These are phyloP conservation scores for Rutstroemia sp. DNA, from an alignment of 2,329 filamentous ascomycete species.

Conservation along the genomic window DNA sequence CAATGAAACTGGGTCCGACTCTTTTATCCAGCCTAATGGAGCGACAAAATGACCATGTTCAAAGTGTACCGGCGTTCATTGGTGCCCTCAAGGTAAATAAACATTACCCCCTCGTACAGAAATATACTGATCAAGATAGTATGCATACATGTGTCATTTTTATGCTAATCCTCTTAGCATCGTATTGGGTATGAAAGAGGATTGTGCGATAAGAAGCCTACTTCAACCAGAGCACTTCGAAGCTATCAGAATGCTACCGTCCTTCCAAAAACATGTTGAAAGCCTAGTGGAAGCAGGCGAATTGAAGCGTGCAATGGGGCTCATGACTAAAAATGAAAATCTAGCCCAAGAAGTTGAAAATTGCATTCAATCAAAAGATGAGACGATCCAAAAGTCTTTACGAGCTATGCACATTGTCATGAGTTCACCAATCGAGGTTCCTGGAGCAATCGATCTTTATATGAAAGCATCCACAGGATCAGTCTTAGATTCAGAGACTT, in stretches of 20 bases:
- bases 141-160: slow-evolving; percentile 81
- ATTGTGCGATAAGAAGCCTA: slow-evolving; percentile 25
- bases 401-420: slow-evolving; percentile 42
- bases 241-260: slow-evolving; percentile 59
- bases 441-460: slow-evolving; percentile 43
- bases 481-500: slow-evolving; percentile 45
- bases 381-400: slow-evolving; percentile 37
- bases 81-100: slow-evolving; percentile 56
- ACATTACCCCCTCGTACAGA: not conserved
- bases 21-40: slow-evolving; percentile 59
- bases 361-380: slow-evolving; percentile 29
- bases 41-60: slow-evolving; percentile 69
- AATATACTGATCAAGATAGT: slow-evolving; percentile 38
- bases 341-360: slow-evolving; percentile 40
- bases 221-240: slow-evolving; percentile 57
- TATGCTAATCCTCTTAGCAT: slow-evolving; percentile 70
- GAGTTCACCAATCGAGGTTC: slow-evolving; percentile 14
- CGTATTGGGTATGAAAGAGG: slow-evolving; percentile 38
- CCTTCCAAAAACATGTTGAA: slow-evolving; percentile 55
- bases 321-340: slow-evolving; percentile 54
- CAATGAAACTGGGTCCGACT: slow-evolving; percentile 55
- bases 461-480: slow-evolving; percentile 49
- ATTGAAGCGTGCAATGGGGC: slow-evolving; percentile 37
- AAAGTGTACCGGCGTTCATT: slow-evolving; percentile 66
- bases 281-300: slow-evolving; percentile 36